A percentile compares a stretch with the other conserved stretches of the same genome.
These are phyloP conservation scores for Thielaviopsis punctulata DNA, from an alignment of 2,329 filamentous ascomycete genomes.

Conservation along the genomic window DNA sequence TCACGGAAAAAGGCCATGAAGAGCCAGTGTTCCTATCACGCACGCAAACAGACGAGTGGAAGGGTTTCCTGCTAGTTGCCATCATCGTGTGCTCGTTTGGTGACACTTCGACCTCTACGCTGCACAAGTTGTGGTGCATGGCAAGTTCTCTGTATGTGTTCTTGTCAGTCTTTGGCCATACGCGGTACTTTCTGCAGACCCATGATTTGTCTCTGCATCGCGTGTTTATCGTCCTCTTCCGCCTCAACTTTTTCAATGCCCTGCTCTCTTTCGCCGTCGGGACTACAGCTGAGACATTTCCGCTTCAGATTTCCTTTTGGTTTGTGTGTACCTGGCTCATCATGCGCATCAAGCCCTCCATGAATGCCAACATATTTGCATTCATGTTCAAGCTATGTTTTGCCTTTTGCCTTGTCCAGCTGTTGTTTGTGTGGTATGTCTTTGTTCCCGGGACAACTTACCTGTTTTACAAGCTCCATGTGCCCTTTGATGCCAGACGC, in stretches of 20 bases:
- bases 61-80: constrained; percentile 45
- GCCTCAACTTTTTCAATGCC: constrained; percentile 36
- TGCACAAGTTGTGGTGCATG: constrained; percentile 37
- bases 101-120: constrained; percentile 28
- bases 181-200: constrained; percentile 37
- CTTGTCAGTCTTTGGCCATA: constrained; percentile 44
- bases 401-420: constrained; percentile 4
- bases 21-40: constrained; percentile 25
- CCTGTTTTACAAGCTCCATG: background rate
- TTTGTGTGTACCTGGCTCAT: constrained; percentile 3
- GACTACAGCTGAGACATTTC: background rate
- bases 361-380: constrained; percentile 7
- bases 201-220: constrained; percentile 38
- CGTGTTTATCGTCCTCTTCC: constrained; percentile 33
- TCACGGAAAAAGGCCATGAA: constrained; percentile 9
- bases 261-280: background rate
- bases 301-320: constrained; percentile 5
- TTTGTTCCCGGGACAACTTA: background rate
- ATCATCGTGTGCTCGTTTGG: constrained; percentile 38
- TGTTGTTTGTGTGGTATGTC: constrained; percentile 5
- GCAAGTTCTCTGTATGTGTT: constrained; percentile 43
- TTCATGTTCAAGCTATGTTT: constrained; percentile 8
- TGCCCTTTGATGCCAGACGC: background rate
- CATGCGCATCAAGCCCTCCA: background rate
- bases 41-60: constrained; percentile 46